Evolutionary conservation across 2,329 filamentous ascomycete genomes (phyloP), one percentile per base, ranked within the genome.

Genomic region (Aphanoascus verrucosus): DNA sequence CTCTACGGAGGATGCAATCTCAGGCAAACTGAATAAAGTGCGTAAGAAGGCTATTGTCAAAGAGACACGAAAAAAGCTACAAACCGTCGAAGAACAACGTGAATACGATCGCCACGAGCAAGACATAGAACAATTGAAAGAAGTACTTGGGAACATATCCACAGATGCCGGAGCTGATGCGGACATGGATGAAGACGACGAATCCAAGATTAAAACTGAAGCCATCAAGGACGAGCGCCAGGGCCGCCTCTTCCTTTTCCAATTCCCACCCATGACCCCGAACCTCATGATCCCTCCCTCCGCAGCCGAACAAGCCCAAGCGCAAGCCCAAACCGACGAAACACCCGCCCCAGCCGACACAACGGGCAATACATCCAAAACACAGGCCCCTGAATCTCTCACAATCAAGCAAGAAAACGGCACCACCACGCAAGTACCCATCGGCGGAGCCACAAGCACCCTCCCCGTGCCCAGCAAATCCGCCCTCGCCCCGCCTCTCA

Each of bases 191-290:
- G 56, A 61, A 46, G 61, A 59, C 9, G 52, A 57, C n/a, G 59
- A 60, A 32, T 57, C 61, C 20, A 55, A 63, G 17, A 58, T 57
- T n/a, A 65, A 61, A 41, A 5, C 19, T 20, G 64, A 69, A 28
- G 49, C 48, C 9, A 58, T 54, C 47, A 61, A 69, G 60, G 74
- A 69, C 49, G 69, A 70, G 41, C 70, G 74, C 15, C 68, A 76
- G 35, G 76, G 81, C 52, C 75, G 77, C 54, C 72, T 81, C 51
- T 83, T 83, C 63, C 71, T 83, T 49, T 79, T 84, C 64, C 81
- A 84, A 64, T 77, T 84, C 60, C 81, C 81, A 11, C 80, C 81
- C 0, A 72, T 81, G 55, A 76, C 82, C 3, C 81, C 81, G 4
- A 76, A 77, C 55, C 73, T 84, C 20, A 60, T 70, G 35, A 62